Conservation (phyloP, 2,329 filamentous ascomycete species). For the Exophiala oligosperma region DNA sequence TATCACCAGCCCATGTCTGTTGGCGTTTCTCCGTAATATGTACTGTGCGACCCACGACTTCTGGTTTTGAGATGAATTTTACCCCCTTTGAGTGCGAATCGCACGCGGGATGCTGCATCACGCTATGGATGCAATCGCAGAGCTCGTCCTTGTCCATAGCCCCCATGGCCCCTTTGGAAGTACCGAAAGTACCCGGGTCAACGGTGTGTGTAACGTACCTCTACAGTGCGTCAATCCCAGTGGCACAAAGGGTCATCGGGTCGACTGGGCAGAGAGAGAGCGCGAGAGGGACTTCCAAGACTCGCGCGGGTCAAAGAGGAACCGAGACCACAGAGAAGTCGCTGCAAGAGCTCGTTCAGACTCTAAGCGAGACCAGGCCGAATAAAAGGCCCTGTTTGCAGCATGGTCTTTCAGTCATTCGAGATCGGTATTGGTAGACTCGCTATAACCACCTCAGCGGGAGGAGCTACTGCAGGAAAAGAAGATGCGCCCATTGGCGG, state of each 20-base stretch:
- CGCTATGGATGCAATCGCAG: conserved; percentile 1
- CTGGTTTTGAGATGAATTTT: too few relatives aligned
- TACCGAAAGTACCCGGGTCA: not conserved
- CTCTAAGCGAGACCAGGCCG: not conserved
- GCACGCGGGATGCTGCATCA: conserved; percentile 2
- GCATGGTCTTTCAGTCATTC: not conserved
- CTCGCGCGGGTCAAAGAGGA: too few relatives aligned
- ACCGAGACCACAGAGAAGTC: not conserved
- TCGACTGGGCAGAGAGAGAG: too few relatives aligned
- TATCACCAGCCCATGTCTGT: not conserved
- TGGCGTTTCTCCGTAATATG: not conserved
- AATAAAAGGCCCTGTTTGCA: not conserved
- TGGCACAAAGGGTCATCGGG: too few relatives aligned
- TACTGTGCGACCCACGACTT: not conserved
- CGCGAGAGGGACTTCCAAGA: too few relatives aligned
- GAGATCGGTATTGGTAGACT: not conserved
- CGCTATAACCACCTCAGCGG: not conserved
- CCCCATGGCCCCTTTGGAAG: not conserved
- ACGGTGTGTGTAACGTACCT: too few relatives aligned
- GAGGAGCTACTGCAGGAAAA: not conserved
- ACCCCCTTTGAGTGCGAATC: not conserved
- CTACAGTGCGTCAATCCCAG: too few relatives aligned
- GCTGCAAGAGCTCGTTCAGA: not conserved
- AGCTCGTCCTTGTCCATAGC: not conserved
- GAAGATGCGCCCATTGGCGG: not conserved